A percentile compares a stretch with the other conserved stretches of the same genome.
These are phyloP conservation scores for Corylus heterophylla DNA, from an alignment of 306 rosid species.

Conservation along the genomic window DNA sequence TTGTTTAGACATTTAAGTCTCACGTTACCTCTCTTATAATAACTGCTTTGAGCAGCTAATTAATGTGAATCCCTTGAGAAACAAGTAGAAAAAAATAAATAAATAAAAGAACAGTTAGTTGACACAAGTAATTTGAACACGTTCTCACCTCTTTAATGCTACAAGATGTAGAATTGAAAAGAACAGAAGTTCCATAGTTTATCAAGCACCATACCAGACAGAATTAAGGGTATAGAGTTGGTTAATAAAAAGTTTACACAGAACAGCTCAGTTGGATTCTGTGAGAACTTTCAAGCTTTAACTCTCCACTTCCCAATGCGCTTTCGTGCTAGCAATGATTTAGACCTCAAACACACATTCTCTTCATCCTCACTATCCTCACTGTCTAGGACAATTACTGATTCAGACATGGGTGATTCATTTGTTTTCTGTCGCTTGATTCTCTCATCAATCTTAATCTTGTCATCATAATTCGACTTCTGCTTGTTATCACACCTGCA, in stretches of 20 bases:
- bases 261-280: background rate
- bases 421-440: slow-evolving; percentile 13
- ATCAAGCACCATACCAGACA: background rate
- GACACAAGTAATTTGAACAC: background rate
- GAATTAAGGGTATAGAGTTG: background rate
- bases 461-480: background rate
- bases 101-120: background rate
- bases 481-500: slow-evolving; percentile 2
- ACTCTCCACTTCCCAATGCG: slow-evolving; percentile 39
- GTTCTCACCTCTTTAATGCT: background rate
- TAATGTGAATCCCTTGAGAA: too few relatives aligned
- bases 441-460: background rate
- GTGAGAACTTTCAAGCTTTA: background rate
- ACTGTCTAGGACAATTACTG: slow-evolving; percentile 40
- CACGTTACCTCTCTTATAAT: too few relatives aligned
- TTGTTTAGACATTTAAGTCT: too few relatives aligned
- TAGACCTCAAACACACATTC: slow-evolving; percentile 3
- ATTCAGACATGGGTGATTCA: slow-evolving; percentile 14
- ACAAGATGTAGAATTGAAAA: background rate
- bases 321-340: slow-evolving; percentile 33
- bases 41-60: too few relatives aligned
- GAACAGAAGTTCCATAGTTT: background rate
- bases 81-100: too few relatives aligned
- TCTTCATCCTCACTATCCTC: slow-evolving; percentile 44
- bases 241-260: background rate